Base-by-base conservation (phyloP, 2,329 filamentous ascomycete genomes). In the Cladophialophora exuberans region DNA sequence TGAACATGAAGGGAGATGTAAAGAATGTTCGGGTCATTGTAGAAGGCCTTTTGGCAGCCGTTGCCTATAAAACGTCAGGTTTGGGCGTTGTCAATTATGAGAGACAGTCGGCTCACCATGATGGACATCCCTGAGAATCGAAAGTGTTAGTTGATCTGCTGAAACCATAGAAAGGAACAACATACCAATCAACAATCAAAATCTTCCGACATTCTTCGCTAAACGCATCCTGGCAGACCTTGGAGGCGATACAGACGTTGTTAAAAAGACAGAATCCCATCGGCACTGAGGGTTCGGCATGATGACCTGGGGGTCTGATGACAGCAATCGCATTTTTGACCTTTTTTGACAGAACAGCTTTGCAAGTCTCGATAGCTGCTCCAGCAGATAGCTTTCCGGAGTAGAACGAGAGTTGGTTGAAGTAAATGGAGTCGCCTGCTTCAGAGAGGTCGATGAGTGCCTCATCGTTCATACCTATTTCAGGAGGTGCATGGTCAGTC, bases 221-320 rank as follows among this genome's bases (percentile, higher is more conserved):
- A 63, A 89, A 94, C 11, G n/a, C 85, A 49, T 81, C 76, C 69
- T 96, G 91, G 68, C 92, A 97, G 10, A 92, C 88, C 56, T 84
- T 87, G n/a, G 91, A 87, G 1, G 92, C 93, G 55, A 99, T 88
- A 17, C 90, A 91, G 2, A 97, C 94, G 67, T 99, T 99, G 75
- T 99, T 97, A 76, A 97, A 97, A 56, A 97, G 83, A 70, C 94
- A 99, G 68, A 99, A 99, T 0, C 94, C 94, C 81, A 96, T 94
- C 1, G 93, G 83, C 30, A 85, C 79, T 65, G 94, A 82, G 54
- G 84, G 86, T 69, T 99, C 94, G 1, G 94, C 94, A 71, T 99
- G 94, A 67, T 99, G 94, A 0, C 94, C 94, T 0, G 94, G 94
- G 1, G 94, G 94, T 11, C 94, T 84, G 65, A 99, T 96, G 31